These are phyloP conservation scores for Sutorius eximius DNA, from an alignment of 1,284 basidiomycete species.

Conservation along the genomic window DNA sequence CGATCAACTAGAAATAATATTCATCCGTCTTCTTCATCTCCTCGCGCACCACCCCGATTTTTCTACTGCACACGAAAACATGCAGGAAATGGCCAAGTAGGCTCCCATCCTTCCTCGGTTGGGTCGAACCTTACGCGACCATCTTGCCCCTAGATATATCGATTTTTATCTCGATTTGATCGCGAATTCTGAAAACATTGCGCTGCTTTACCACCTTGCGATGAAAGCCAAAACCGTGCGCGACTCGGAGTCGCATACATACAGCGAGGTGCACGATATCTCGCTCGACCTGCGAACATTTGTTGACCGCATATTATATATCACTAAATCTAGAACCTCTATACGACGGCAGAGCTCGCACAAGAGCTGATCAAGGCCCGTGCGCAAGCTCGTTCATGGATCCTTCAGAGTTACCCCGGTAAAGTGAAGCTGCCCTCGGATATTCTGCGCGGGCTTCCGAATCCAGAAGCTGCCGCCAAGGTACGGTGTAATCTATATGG, in stretches of 20 bases:
- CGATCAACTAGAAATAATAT: constrained; percentile 75
- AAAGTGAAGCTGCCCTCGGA: constrained; percentile 81
- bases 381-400: constrained; percentile 72
- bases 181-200: constrained; percentile 74
- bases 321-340: constrained; percentile 81
- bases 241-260: constrained; percentile 65
- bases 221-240: constrained; percentile 84
- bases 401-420: constrained; percentile 76
- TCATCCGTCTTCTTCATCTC: constrained; percentile 84
- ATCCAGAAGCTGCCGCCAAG: constrained; percentile 60
- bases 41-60: constrained; percentile 96
- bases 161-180: constrained; percentile 85
- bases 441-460: constrained; percentile 71
- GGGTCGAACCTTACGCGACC: background rate
- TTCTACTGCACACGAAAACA: constrained; percentile 54
- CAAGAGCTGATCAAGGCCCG: constrained; percentile 81
- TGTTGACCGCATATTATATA: background rate
- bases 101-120: constrained; percentile 18
- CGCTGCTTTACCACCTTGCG: constrained; percentile 82
- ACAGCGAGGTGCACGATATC: constrained; percentile 57
- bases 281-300: background rate
- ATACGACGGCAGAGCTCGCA: constrained; percentile 85
- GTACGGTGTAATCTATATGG: constrained; percentile 35
- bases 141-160: constrained; percentile 64
- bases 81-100: constrained; percentile 74